These are phyloP conservation scores for Talaromyces amestolkiae DNA, from an alignment of 2,329 filamentous ascomycete species.

Conservation along the genomic window DNA sequence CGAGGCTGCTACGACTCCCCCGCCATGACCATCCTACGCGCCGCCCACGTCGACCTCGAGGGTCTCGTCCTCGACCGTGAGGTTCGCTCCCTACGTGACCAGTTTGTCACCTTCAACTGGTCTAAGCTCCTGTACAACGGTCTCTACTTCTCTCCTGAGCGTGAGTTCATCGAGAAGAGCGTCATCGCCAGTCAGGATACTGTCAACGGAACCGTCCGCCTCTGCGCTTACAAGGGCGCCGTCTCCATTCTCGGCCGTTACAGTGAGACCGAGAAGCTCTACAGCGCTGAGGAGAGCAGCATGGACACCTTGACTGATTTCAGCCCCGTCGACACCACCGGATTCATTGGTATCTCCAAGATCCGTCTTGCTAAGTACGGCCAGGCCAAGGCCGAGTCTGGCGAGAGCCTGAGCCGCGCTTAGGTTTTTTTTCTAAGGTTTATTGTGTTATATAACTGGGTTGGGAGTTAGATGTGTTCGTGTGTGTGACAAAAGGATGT, in stretches of 20 bases:
- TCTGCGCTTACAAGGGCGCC: constrained; percentile 65
- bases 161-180: constrained; percentile 67
- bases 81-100: constrained; percentile 67
- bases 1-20: constrained; percentile 72
- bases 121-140: constrained; percentile 61
- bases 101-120: constrained; percentile 66
- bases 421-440: not conserved
- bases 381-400: constrained; percentile 37
- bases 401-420: constrained; percentile 27
- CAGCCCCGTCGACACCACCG: constrained; percentile 63
- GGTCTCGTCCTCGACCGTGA: constrained; percentile 67
- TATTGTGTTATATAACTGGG: not conserved
- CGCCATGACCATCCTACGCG: constrained; percentile 42
- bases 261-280: constrained; percentile 68
- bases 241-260: constrained; percentile 52
- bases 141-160: constrained; percentile 68
- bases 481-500: constrained; percentile 11
- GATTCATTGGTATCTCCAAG: constrained; percentile 52
- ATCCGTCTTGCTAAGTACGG: constrained; percentile 39
- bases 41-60: constrained; percentile 61
- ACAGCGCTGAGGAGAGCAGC: constrained; percentile 62
- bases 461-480: constrained; percentile 11
- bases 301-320: constrained; percentile 73
- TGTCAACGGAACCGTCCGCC: constrained; percentile 58
- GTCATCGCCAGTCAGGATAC: constrained; percentile 58